Conservation (phyloP, 495 filamentous ascomycete genomes). For the Aspergillus coremiiformis region DNA sequence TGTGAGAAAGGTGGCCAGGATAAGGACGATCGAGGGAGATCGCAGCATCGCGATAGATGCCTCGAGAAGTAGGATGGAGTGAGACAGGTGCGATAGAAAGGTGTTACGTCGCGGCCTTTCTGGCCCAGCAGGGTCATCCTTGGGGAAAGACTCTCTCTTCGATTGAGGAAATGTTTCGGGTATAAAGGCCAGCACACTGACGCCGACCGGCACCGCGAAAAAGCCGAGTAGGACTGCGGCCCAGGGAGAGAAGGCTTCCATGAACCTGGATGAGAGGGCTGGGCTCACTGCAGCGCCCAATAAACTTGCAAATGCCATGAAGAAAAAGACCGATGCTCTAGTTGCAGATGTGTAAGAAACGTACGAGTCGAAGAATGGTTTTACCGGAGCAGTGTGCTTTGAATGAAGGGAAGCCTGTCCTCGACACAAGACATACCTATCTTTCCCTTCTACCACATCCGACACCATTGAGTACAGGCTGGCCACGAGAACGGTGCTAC, state of each 20-base stretch:
- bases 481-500: slow-evolving; percentile 4
- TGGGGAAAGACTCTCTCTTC: too few relatives aligned
- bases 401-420: background rate
- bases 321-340: background rate
- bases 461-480: slow-evolving; percentile 5
- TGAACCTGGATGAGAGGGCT: slow-evolving; percentile 1
- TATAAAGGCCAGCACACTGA: background rate
- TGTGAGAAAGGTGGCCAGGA: slow-evolving; percentile 6
- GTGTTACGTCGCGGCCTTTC: background rate
- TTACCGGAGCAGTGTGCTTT: background rate
- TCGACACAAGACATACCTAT: background rate
- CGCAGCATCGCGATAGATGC: background rate
- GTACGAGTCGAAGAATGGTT: too few relatives aligned
- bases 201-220: background rate
- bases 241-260: slow-evolving; percentile 5
- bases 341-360: background rate
- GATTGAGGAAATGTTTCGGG: background rate
- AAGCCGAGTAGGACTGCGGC: background rate
- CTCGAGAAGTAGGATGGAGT: background rate
- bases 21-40: slow-evolving; percentile 1
- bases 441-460: slow-evolving; percentile 5
- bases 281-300: background rate
- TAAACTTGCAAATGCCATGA: background rate
- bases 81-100: background rate
- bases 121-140: background rate